Evolutionary conservation across 2,329 filamentous ascomycete genomes (phyloP), one percentile per base, ranked within the genome.

Genomic region (Thyridium curvatum): DNA sequence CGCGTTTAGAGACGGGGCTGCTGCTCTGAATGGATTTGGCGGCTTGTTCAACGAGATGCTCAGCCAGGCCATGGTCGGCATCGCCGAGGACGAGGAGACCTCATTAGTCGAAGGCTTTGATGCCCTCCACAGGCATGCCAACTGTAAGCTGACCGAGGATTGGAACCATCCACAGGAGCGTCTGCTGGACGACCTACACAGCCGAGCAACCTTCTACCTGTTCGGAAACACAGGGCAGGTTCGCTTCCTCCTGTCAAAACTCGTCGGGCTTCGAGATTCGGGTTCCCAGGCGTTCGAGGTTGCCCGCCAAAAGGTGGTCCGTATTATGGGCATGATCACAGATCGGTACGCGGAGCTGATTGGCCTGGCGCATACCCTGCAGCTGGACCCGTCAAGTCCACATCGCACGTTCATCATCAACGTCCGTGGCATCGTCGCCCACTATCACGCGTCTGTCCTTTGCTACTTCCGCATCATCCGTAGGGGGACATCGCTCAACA

Each of bases 391-490:
- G 6, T 46, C 54, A 33, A 53, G 48, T 41, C 45, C 51, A 2
- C 49, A 58, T 13, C 52, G 58, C 21, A 26, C 21, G 1, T 44
- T 62, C 1, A 52, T 59, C 0, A 52, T 52, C 14, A 62, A 62
- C 18, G 56, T 62, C 30, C 55, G 58, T 9, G 49, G 49, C 13
- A 55, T 62, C 12, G 53, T 62, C 7, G 59, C 60, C 1, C 47
- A 56, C 21, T 63, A 60, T 30, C 51, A 62, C 38, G 55, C 57
- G n/a, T 46, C 52, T 6, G 43, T 60, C 13, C 49, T 63, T 0
- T 56, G 61, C 17, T 55, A 51, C 32, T 43, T 51, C 32, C 51
- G 53, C 12, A 12, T 52, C 26, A 41, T 37, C 45, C 45, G 37
- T 32, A 36, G 35, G 7, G 28, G 41, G 4, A 34, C 41, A 15